Conservation (phyloP, 2,329 filamentous ascomycete species). For the Calonectria pauciramosa region DNA sequence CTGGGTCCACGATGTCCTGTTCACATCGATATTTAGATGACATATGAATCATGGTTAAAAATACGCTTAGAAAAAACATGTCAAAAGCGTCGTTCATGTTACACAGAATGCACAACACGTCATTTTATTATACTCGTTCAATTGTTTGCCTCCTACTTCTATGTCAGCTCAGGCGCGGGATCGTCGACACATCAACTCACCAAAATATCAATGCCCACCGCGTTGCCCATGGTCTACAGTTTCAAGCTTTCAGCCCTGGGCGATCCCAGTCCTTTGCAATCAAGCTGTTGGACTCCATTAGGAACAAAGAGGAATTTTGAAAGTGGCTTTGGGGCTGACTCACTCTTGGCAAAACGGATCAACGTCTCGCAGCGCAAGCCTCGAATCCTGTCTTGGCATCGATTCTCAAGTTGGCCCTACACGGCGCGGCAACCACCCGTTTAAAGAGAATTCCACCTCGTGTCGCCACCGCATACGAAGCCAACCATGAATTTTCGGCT, state of each 20-base stretch:
- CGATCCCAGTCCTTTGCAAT: not conserved
- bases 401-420: not conserved
- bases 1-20: not conserved
- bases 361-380: not conserved
- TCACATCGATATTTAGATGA: not conserved
- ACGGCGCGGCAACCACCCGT: not conserved
- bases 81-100: not conserved
- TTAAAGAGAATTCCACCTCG: not conserved
- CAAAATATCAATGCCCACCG: not conserved
- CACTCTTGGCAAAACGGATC: conserved; percentile 2
- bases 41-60: not conserved
- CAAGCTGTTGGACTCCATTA: not conserved
- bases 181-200: not conserved
- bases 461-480: not conserved
- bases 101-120: not conserved
- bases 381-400: not conserved
- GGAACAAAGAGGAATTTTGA: not conserved
- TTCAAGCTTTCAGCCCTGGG: not conserved
- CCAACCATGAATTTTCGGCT: not conserved
- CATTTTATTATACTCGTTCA: not conserved
- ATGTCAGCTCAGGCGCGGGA: not conserved
- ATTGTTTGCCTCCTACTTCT: not conserved
- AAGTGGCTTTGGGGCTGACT: not conserved
- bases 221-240: not conserved
- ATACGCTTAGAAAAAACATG: not conserved